phyloP scores from a whole-genome alignment of 148 eudicot species.

The Chenopodium formosanum region DNA sequence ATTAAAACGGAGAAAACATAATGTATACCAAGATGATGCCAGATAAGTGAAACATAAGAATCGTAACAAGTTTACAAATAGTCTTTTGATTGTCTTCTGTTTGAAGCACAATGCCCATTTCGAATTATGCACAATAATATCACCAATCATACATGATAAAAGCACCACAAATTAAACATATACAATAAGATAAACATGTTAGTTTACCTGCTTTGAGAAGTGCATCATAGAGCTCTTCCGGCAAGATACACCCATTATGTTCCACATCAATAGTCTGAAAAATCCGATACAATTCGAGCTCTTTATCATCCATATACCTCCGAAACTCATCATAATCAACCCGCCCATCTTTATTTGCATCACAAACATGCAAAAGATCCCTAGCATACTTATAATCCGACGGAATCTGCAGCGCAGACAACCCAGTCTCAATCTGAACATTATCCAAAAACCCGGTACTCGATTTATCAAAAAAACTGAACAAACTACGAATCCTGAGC shows the following conservation, averaged over 20 bases:
- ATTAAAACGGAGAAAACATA: not conserved
- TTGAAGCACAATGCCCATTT: not conserved
- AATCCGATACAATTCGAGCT: slow-evolving; percentile 87
- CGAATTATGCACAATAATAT: not conserved
- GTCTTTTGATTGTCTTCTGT: not conserved
- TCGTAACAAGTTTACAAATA: not conserved
- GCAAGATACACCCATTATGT: slow-evolving; percentile 91
- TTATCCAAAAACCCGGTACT: slow-evolving; percentile 69
- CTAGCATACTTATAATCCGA: slow-evolving; percentile 89
- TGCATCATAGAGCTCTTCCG: slow-evolving; percentile 96
- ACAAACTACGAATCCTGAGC: slow-evolving; percentile 57
- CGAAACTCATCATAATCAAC: slow-evolving; percentile 87
- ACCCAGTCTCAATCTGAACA: slow-evolving; percentile 63
- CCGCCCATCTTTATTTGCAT: slow-evolving; percentile 77
- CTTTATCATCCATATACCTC: slow-evolving; percentile 95
- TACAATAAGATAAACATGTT: not conserved
- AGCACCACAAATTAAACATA: not conserved
- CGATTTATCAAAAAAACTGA: slow-evolving; percentile 63
- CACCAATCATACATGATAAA: slow-evolving; percentile 9
- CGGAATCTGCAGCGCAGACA: slow-evolving; percentile 76
- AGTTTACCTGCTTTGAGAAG: slow-evolving; percentile 86
- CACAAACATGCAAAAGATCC: slow-evolving; percentile 77
- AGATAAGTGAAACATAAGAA: not conserved
- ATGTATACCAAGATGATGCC: not conserved
- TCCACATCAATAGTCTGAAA: slow-evolving; percentile 97